Evolutionary conservation across 2,329 filamentous ascomycete genomes (phyloP).

Genomic region (Scorias spongiosa): DNA sequence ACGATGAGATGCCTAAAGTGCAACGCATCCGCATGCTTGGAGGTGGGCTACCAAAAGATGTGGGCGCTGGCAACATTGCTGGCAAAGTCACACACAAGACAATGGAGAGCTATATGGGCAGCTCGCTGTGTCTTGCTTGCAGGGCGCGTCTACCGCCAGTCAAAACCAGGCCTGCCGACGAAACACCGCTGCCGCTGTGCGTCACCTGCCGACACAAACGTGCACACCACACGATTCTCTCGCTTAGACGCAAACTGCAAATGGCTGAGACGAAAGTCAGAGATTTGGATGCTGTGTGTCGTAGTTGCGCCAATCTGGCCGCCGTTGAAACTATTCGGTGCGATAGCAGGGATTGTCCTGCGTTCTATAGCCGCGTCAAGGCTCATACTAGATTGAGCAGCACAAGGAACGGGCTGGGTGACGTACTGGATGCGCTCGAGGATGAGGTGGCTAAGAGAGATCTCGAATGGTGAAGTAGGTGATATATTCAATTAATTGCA

Average conservation of each 20-base stretch:
- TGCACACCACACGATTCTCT: constrained; percentile 47
- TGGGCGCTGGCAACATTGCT: constrained; percentile 4
- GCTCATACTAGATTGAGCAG: constrained; percentile 35
- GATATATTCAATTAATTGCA: too few relatives aligned
- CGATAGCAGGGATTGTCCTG: constrained; percentile 81
- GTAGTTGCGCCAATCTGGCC: constrained; percentile 60
- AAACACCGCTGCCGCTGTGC: constrained; percentile 38
- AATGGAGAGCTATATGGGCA: constrained; percentile 85
- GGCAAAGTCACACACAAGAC: constrained; percentile 43
- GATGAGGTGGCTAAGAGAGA: constrained; percentile 12
- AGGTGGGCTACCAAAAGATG: constrained; percentile 12
- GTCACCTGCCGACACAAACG: constrained; percentile 33
- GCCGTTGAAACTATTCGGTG: constrained; percentile 68
- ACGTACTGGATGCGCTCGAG: constrained; percentile 28
- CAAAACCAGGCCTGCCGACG: background rate
- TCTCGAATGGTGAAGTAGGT: background rate
- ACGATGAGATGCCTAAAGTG: constrained; percentile 89
- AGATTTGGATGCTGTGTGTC: constrained; percentile 58
- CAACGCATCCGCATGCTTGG: constrained; percentile 57
- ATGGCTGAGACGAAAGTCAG: constrained; percentile 47
- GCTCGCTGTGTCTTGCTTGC: constrained; percentile 67
- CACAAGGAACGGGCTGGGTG: constrained; percentile 24
- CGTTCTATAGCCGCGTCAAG: constrained; percentile 68
- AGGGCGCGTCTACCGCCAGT: constrained; percentile 38
- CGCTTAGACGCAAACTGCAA: constrained; percentile 47